Base-by-base conservation (phyloP, 208 protist genomes). In the Trypanosomatidae sp. region DNA sequence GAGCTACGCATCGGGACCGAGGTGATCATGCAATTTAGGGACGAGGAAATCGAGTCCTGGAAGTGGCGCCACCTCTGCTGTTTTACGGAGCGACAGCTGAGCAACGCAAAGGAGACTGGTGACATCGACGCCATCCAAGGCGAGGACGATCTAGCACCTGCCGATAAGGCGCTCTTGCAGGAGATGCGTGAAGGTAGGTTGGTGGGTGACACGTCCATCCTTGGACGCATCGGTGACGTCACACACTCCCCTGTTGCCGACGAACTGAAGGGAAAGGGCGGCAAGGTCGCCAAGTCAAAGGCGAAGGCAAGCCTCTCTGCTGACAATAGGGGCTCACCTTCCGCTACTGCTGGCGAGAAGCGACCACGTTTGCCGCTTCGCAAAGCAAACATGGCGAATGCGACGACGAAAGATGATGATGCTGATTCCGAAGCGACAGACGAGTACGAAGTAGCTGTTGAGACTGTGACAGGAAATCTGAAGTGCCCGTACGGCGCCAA, bases 41-140 rank as follows among this genome's bases (percentile, higher is more conserved):
- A 85, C 49, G 86, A 90, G 12, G 80, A 59, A 6, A 69, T 73
- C 2, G 80, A 88, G 50, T 75, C 75, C n/a, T 91, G 77, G 71
- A 93, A 92, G 73, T 95, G 89, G 87, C 80, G 91, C 5, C 91
- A 95, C 69, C 79, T 95, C 49, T 95, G 91, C 80, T 95, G 91
- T 81, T 93, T 95, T 67, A 93, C 89, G 28, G 83, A 90, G 41
- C 82, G 85, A 55, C 88, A 95, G 75, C 65, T 93, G 33, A 76
- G 79, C 56, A 93, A 93, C 65, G 88, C 91, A n/a, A 71, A 66
- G 28, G 80, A 64, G 3, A 79, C 68, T 4, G 87, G 87, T 39
- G 87, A 87, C 62, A 44, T 95, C 2, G 81, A 92, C 71, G 73
- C 62, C 41, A 91, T 95, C 69, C 66, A 92, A 13, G 89, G 89